Percentiles rank a stretch among this genome's conserved stretches.
These are phyloP conservation scores for Chenopodium suecicum DNA, from an alignment of 148 eudicot genomes.

Conservation along the genomic window DNA sequence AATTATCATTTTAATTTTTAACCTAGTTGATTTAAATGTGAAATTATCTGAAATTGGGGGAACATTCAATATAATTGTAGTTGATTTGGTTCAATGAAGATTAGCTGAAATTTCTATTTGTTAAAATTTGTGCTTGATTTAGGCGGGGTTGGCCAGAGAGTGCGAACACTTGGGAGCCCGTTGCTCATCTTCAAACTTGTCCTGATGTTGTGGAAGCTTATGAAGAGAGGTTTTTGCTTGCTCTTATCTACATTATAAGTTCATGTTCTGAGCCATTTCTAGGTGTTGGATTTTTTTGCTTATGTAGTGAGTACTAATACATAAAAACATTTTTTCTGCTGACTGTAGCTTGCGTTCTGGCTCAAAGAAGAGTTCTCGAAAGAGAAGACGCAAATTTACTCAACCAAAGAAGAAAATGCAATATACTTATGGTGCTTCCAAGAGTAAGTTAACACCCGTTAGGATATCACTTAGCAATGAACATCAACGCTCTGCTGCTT, in stretches of 20 bases:
- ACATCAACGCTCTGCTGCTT: constrained; percentile 29
- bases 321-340: constrained; percentile 8
- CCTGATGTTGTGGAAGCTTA: constrained; percentile 85
- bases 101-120: constrained; percentile 6
- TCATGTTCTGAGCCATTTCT: not conserved
- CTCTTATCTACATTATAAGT: constrained; percentile 14
- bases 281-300: not conserved
- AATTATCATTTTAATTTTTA: not conserved
- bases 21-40: not conserved
- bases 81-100: not conserved
- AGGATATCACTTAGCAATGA: constrained; percentile 39
- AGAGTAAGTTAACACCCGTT: constrained; percentile 42
- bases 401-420: constrained; percentile 80
- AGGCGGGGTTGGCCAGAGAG: constrained; percentile 99
- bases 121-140: constrained; percentile 26
- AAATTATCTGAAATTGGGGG: not conserved
- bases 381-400: constrained; percentile 63
- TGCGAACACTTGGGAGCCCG: constrained; percentile 94
- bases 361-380: constrained; percentile 52
- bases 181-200: constrained; percentile 69
- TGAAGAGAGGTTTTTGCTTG: constrained; percentile 71
- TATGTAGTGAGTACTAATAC: not conserved
- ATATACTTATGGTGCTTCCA: constrained; percentile 58
- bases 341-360: constrained; percentile 50
- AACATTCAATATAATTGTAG: not conserved